Evolutionary conservation across 2,329 filamentous ascomycete species (phyloP).

Genomic region (Ploettnerulaceae sp.): DNA sequence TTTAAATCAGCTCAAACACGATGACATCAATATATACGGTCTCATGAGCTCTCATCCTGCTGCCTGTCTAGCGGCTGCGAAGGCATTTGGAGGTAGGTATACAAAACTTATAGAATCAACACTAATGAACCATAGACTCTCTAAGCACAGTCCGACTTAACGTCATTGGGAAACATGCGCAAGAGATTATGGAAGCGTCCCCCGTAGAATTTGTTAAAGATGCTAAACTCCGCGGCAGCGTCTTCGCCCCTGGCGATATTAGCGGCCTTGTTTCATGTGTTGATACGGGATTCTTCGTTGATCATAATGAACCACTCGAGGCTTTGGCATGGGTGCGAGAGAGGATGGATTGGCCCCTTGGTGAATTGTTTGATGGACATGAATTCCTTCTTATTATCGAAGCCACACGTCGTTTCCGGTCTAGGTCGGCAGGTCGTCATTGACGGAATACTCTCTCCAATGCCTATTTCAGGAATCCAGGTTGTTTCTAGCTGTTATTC

Average conservation of each 20-base stretch:
- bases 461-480: too few species aligned
- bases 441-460: too few species aligned
- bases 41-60: slow-evolving; percentile 40
- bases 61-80: slow-evolving; percentile 34
- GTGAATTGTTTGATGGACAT: slow-evolving; percentile 14
- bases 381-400: slow-evolving; percentile 11
- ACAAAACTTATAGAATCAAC: slow-evolving; percentile 17
- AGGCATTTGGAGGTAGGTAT: slow-evolving; percentile 31
- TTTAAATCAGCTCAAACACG: slow-evolving; percentile 30
- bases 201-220: slow-evolving; percentile 12
- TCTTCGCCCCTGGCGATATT: slow-evolving; percentile 6
- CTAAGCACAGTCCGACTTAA: slow-evolving; percentile 27
- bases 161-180: slow-evolving; percentile 25
- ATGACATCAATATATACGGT: slow-evolving; percentile 35
- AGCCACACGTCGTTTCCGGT: background rate
- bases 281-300: slow-evolving; percentile 17
- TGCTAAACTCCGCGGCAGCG: slow-evolving; percentile 6
- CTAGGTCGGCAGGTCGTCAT: too few species aligned
- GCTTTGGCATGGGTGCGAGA: slow-evolving; percentile 7
- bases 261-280: background rate
- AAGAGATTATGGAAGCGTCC: slow-evolving; percentile 8
- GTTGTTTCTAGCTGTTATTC: too few species aligned
- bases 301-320: slow-evolving; percentile 14
- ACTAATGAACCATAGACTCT: slow-evolving; percentile 19
- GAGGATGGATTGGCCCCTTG: slow-evolving; percentile 9